Conservation (phyloP, 371 early-diverging fungal genomes). For the Lichtheimia ramosa region DNA sequence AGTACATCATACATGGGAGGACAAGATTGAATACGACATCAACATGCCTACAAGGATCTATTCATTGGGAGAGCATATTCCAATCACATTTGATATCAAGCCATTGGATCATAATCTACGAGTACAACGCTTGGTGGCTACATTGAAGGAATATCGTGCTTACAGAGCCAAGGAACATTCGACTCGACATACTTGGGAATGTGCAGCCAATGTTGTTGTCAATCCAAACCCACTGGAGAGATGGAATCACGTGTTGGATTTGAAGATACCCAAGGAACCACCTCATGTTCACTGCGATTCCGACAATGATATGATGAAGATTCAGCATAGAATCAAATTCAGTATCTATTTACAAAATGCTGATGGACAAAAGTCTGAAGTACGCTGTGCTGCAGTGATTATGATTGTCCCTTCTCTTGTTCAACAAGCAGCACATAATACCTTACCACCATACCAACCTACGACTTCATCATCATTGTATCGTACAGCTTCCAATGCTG, state of each 20-base stretch:
- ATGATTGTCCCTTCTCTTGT: conserved; percentile 36
- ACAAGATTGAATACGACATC: conserved; percentile 46
- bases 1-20: conserved; percentile 44
- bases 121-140: conserved; percentile 26
- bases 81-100: conserved; percentile 35
- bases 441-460: conserved; percentile 20
- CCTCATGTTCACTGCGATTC: conserved; percentile 37
- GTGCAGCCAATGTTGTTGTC: not conserved
- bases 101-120: conserved; percentile 34
- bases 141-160: conserved; percentile 45
- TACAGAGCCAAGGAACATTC: conserved; percentile 33
- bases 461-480: not conserved
- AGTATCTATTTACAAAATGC: conserved; percentile 24
- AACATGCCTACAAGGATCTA: conserved; percentile 38
- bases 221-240: not conserved
- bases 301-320: conserved; percentile 45
- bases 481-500: too few species aligned
- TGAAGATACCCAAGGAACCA: conserved; percentile 30
- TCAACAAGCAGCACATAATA: conserved; percentile 26
- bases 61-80: conserved; percentile 35
- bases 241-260: conserved; percentile 14
- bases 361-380: conserved; percentile 38
- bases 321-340: conserved; percentile 34
- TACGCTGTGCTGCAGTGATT: conserved; percentile 37
- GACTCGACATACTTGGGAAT: conserved; percentile 7